A percentile compares a stretch with the other conserved stretches of the same genome.
Conservation (phyloP, 2,329 filamentous ascomycete genomes). For the Colletotrichum eleusines region DNA sequence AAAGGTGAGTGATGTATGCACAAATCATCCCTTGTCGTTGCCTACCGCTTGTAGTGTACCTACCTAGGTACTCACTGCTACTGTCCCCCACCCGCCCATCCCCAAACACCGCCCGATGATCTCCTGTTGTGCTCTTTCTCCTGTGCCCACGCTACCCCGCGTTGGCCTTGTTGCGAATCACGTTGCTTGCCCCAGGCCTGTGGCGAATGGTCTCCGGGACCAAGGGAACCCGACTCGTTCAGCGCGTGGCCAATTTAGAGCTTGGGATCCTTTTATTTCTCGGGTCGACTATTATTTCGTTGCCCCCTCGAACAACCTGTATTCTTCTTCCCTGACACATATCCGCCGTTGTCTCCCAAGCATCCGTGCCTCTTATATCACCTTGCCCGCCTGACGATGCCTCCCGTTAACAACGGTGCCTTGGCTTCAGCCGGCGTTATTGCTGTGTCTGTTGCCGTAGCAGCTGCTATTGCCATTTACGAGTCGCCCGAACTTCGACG, state of each 20-base stretch:
- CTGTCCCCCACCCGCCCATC: constrained; percentile 11
- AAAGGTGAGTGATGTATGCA: constrained; percentile 37
- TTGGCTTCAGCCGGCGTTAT: constrained; percentile 69
- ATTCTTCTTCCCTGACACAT: constrained; percentile 1
- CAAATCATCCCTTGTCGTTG: constrained; percentile 26
- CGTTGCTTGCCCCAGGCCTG: constrained; percentile 37
- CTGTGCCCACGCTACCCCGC: constrained; percentile 34
- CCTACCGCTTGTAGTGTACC: constrained; percentile 28
- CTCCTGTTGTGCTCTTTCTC: constrained; percentile 22
- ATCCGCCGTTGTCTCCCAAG: constrained; percentile 12
- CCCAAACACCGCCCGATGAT: constrained; percentile 36
- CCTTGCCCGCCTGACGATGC: constrained; percentile 56
- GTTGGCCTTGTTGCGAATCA: constrained; percentile 37
- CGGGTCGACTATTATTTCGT: not conserved
- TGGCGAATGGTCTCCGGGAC: constrained; percentile 35
- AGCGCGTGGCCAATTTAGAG: constrained; percentile 32
- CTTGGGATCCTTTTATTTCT: constrained; percentile 21
- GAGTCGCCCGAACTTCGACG: constrained; percentile 73
- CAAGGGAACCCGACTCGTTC: constrained; percentile 33
- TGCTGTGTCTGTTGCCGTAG: constrained; percentile 68
- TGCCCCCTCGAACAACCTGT: not conserved
- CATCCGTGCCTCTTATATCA: constrained; percentile 15
- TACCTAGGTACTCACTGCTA: constrained; percentile 7
- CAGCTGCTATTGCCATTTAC: constrained; percentile 71
- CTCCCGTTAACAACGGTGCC: constrained; percentile 64